Evolutionary conservation across 176 grass and related monocot genomes (phyloP).

Genomic region (Puya raimondii): DNA sequence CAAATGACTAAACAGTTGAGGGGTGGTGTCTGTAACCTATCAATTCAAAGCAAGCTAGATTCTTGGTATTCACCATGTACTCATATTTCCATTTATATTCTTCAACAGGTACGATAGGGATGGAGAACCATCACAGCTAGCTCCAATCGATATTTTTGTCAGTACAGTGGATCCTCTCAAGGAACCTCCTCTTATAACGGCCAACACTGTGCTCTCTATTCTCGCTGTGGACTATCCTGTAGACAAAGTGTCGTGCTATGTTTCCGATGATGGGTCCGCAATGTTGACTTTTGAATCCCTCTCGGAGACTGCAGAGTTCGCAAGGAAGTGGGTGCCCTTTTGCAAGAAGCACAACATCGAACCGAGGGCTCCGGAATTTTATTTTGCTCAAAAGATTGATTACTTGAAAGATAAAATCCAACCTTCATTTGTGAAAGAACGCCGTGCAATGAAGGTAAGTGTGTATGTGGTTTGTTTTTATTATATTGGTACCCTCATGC

Average conservation of each 20-base stretch:
- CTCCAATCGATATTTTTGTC: slow-evolving; percentile 85
- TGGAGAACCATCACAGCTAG: slow-evolving; percentile 70
- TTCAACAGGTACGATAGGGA: slow-evolving; percentile 79
- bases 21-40: no score
- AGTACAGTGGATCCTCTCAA: slow-evolving; percentile 92
- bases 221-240: slow-evolving; percentile 87
- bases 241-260: slow-evolving; percentile 94
- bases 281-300: slow-evolving; percentile 88
- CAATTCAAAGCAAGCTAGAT: not conserved
- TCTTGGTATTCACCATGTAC: slow-evolving; percentile 1
- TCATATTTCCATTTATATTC: slow-evolving; percentile 3
- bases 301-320: slow-evolving; percentile 86
- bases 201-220: slow-evolving; percentile 82
- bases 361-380: slow-evolving; percentile 91
- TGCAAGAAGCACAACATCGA: slow-evolving; percentile 88
- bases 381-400: slow-evolving; percentile 96
- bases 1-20: no score
- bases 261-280: slow-evolving; percentile 94
- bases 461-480: not conserved
- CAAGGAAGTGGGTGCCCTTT: slow-evolving; percentile 91
- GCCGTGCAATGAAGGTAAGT: slow-evolving; percentile 85
- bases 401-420: slow-evolving; percentile 90
- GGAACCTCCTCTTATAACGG: slow-evolving; percentile 80
- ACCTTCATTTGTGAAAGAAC: slow-evolving; percentile 92
- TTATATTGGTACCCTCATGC: slow-evolving; percentile 6